phyloP scores from a whole-genome alignment of 2,329 filamentous ascomycete genomes.

The Calonectria multiphialidica region DNA sequence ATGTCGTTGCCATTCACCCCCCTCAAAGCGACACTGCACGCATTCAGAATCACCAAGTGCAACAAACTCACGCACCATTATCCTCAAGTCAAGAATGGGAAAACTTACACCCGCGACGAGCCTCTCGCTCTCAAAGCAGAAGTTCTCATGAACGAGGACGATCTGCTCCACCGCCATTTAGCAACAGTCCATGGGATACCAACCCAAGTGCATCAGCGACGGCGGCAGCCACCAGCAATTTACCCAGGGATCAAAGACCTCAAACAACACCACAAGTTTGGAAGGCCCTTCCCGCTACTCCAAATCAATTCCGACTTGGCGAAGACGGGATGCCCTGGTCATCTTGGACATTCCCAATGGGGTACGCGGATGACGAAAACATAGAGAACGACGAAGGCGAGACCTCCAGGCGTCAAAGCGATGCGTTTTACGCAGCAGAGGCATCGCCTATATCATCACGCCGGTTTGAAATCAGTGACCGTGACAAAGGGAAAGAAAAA shows the following conservation, averaged over 20 bases:
- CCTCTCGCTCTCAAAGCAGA: constrained; percentile 37
- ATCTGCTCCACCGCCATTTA: constrained; percentile 62
- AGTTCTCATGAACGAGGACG: constrained; percentile 58
- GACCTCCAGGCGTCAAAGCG: not conserved
- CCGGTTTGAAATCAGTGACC: constrained; percentile 47
- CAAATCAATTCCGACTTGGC: constrained; percentile 53
- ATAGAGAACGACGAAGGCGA: constrained; percentile 15
- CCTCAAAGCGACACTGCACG: not conserved
- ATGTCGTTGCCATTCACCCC: not conserved
- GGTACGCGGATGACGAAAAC: constrained; percentile 23
- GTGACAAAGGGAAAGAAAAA: constrained; percentile 34
- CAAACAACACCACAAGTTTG: constrained; percentile 44
- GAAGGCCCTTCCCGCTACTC: constrained; percentile 58
- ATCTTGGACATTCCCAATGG: constrained; percentile 44
- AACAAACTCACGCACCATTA: constrained; percentile 1
- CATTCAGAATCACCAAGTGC: not conserved
- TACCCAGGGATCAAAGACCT: constrained; percentile 30
- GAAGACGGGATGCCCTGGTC: constrained; percentile 63
- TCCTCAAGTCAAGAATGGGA: constrained; percentile 5
- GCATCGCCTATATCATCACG: constrained; percentile 15
- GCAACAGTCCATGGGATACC: constrained; percentile 61
- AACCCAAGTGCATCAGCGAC: constrained; percentile 45
- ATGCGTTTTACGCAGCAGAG: not conserved
- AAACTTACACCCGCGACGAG: constrained; percentile 15
- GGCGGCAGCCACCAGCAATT: constrained; percentile 34